Evolutionary conservation across 108 stramenopile species (phyloP), one percentile per base, ranked within the genome.

Genomic region (Halocafeteria seosinensis): DNA sequence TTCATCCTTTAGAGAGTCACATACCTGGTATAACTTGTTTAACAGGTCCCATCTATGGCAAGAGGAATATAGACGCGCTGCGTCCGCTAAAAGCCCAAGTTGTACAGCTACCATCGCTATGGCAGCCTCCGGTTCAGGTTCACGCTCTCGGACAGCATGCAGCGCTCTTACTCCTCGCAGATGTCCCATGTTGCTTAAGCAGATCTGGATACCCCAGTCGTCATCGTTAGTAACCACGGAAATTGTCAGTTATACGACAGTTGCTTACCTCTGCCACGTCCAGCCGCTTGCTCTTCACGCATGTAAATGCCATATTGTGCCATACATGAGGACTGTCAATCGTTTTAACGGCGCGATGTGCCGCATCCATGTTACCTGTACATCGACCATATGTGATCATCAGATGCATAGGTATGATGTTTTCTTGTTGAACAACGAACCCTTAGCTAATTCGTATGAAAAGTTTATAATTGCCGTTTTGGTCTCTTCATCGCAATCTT

Each of bases 231-330:
- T n/a, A n/a, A n/a, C n/a, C n/a, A n/a, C n/a, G n/a, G n/a, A n/a
- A n/a, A n/a, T n/a, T n/a, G n/a, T n/a, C n/a, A n/a, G n/a, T n/a
- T n/a, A n/a, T n/a, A n/a, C n/a, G n/a, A n/a, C n/a, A n/a, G n/a
- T n/a, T n/a, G n/a, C n/a, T n/a, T n/a, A n/a, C n/a, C 66, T 84
- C 81, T n/a, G 81, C 78, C n/a, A 84, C 78, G 38, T 85, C 84
- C 8, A 85, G 72, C 6, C 81, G 72, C 71, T 62, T 77, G 32
- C 76, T 78, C 70, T 81, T 76, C 32, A 85, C 81, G 55, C 82
- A 85, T 73, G 81, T 84, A 53, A 80, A 81, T 1, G 83, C 81
- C 76, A 85, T 80, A 65, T 82, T 84, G 50, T 67, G 70, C 84
- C 84, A 85, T 3, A 82, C 82, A 21, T 63, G 35, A 12, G 76